A percentile compares a stretch with the other conserved stretches of the same genome.
Evolutionary conservation across 2,329 filamentous ascomycete species (phyloP).

Genomic region (Chaetomium globosum): DNA sequence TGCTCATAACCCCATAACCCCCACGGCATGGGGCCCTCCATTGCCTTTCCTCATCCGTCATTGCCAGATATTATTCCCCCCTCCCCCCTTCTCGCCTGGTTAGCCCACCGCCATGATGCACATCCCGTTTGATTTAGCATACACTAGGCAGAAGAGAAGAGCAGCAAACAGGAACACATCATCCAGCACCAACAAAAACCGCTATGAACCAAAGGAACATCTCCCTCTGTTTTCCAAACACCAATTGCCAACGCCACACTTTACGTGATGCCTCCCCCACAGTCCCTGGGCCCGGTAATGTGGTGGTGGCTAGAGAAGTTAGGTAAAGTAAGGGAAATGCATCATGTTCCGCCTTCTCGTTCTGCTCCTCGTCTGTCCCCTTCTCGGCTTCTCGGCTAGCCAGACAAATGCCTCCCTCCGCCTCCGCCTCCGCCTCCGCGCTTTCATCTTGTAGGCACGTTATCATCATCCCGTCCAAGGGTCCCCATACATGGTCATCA

Average conservation of each 20-base stretch:
- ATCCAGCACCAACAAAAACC: neutral
- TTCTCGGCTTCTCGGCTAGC: neutral
- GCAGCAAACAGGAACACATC: neutral
- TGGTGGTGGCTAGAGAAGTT: neutral
- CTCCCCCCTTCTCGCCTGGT: too few species aligned
- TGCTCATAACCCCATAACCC: too few species aligned
- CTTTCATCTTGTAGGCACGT: neutral
- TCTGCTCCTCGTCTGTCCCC: neutral
- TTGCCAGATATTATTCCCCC: neutral
- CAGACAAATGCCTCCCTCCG: neutral
- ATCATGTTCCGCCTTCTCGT: neutral
- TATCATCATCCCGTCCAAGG: neutral
- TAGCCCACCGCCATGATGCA: too few species aligned
- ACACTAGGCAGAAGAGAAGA: neutral
- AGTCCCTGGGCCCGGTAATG: neutral
- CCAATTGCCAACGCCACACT: neutral
- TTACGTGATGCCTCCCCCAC: neutral
- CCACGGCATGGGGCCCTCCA: too few species aligned
- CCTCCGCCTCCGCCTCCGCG: neutral
- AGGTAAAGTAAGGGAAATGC: neutral
- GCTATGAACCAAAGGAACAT: neutral
- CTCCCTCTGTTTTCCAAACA: neutral
- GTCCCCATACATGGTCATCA: neutral
- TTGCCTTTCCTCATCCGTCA: neutral
- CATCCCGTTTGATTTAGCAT: neutral